Evolutionary conservation across 1,284 basidiomycete genomes (phyloP).

Genomic region (Ceratorhiza oryzae-sativae): DNA sequence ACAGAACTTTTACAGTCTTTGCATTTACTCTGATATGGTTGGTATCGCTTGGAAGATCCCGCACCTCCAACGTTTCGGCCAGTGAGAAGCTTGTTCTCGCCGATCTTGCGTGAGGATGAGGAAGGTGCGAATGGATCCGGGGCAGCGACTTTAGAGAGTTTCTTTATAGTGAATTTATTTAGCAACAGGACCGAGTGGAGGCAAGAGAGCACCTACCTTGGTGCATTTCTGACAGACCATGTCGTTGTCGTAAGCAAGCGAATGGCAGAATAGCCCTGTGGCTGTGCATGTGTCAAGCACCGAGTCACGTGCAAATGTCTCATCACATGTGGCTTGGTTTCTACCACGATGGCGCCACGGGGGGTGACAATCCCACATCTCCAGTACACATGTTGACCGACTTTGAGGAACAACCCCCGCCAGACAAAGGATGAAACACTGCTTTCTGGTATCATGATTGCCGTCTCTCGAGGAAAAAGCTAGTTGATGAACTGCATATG

Average conservation of each 20-base stretch:
- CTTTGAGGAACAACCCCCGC: not conserved
- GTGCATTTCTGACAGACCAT: conserved; percentile 45
- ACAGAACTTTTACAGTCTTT: conserved; percentile 48
- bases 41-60: conserved; percentile 41
- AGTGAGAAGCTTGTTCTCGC: conserved; percentile 50
- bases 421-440: not conserved
- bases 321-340: too few relatives aligned
- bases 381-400: too few relatives aligned
- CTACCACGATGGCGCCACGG: not conserved
- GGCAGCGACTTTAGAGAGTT: conserved; percentile 45
- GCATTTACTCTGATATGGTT: conserved; percentile 47
- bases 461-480: not conserved
- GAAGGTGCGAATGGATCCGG: conserved; percentile 44
- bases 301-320: not conserved
- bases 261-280: not conserved
- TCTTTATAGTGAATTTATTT: conserved; percentile 28
- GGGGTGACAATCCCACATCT: not conserved
- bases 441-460: not conserved
- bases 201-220: conserved; percentile 32
- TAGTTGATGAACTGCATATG: not conserved
- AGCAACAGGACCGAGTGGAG: not conserved
- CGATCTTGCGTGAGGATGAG: conserved; percentile 47
- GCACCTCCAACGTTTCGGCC: conserved; percentile 36
- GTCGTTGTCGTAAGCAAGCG: conserved; percentile 5
- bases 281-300: not conserved